These are phyloP conservation scores for Phytopythium ostracodes DNA, from an alignment of 352 stramenopile species.

Conservation along the genomic window DNA sequence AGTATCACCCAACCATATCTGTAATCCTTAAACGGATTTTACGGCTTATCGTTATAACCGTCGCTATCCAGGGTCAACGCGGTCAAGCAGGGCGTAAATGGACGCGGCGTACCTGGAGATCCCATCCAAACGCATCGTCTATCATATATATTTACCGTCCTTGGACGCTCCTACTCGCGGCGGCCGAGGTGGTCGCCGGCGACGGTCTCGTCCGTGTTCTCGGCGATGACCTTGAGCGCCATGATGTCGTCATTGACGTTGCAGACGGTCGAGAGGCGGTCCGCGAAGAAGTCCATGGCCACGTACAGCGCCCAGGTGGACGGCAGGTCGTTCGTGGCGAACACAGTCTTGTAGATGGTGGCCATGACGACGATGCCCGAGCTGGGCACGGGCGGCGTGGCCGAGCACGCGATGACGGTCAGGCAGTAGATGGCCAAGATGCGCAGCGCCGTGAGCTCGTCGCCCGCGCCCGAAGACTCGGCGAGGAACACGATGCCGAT, in stretches of 20 bases:
- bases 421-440: constrained; percentile 53
- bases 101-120: too few species aligned
- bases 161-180: constrained; percentile 17
- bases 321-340: constrained; percentile 39
- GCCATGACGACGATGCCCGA: constrained; percentile 48
- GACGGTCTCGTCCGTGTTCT: constrained; percentile 70
- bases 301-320: constrained; percentile 54
- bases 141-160: not conserved
- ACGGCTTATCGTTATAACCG: not conserved
- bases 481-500: constrained; percentile 60
- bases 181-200: constrained; percentile 48
- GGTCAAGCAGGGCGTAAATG: too few species aligned
- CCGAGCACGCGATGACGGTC: constrained; percentile 44
- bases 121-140: not conserved
- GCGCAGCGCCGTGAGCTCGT: constrained; percentile 40
- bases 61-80: not conserved
- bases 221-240: constrained; percentile 68
- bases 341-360: constrained; percentile 62
- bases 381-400: constrained; percentile 50
- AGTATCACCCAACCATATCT: not conserved
- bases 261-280: constrained; percentile 61
- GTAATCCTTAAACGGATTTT: not conserved
- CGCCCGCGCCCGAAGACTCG: constrained; percentile 50
- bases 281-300: constrained; percentile 59
- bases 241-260: constrained; percentile 83